A percentile compares a stretch with the other conserved stretches of the same genome.
Evolutionary conservation across 1,284 basidiomycete genomes (phyloP).

Genomic region (Bjerkandera adusta): DNA sequence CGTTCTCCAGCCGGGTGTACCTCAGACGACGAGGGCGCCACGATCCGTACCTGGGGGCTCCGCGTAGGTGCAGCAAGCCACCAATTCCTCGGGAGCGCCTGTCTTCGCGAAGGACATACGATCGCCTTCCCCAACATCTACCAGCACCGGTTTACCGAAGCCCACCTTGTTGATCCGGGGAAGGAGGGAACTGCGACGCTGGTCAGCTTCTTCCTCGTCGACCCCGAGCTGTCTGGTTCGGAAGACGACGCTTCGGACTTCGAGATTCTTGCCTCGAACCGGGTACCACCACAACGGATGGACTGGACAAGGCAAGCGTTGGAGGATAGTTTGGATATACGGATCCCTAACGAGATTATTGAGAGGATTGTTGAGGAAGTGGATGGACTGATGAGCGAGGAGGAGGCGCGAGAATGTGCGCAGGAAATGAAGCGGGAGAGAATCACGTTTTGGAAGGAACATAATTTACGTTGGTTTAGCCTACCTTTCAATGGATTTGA

Average conservation of each 20-base stretch:
- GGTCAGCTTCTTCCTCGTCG: slow-evolving; percentile 42
- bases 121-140: slow-evolving; percentile 57
- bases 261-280: slow-evolving; percentile 33
- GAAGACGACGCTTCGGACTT: background rate
- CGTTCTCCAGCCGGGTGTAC: slow-evolving; percentile 40
- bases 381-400: slow-evolving; percentile 36
- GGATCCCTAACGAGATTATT: slow-evolving; percentile 43
- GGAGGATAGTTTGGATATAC: slow-evolving; percentile 30
- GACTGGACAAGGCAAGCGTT: slow-evolving; percentile 39
- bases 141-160: slow-evolving; percentile 38
- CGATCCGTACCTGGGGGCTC: slow-evolving; percentile 48
- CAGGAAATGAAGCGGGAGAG: slow-evolving; percentile 33
- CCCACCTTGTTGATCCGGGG: slow-evolving; percentile 34
- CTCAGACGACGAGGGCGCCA: slow-evolving; percentile 42
- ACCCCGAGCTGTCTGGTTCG: slow-evolving; percentile 38
- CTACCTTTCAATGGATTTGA: slow-evolving; percentile 46
- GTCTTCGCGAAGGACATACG: slow-evolving; percentile 34
- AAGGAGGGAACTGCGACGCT: slow-evolving; percentile 37
- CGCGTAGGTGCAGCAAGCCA: slow-evolving; percentile 42
- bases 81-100: slow-evolving; percentile 42
- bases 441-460: slow-evolving; percentile 35
- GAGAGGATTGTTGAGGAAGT: slow-evolving; percentile 38
- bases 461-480: slow-evolving; percentile 45
- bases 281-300: slow-evolving; percentile 45
- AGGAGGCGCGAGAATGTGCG: slow-evolving; percentile 36